phyloP scores from a whole-genome alignment of 129 eudicot genomes.

The Centrapalus pauciflorus region DNA sequence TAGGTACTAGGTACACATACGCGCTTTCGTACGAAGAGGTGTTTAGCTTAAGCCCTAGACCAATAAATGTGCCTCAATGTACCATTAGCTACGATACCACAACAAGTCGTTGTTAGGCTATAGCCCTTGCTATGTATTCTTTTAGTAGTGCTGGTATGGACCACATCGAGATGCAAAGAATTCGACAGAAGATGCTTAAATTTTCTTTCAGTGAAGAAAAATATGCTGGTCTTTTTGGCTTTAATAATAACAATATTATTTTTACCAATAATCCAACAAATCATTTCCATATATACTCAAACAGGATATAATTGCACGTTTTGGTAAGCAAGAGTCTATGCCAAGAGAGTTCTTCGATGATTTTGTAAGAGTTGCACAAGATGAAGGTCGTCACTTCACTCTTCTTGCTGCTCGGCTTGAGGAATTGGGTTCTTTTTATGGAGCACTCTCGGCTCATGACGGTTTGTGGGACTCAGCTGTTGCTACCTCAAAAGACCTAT shows the following conservation, averaged over 20 bases:
- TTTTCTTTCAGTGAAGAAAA: background rate
- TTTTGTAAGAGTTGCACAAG: constrained; percentile 95
- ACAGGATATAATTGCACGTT: constrained; percentile 89
- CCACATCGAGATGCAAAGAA: background rate
- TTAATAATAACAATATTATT: too few species aligned
- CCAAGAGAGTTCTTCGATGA: constrained; percentile 90
- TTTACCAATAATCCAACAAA: background rate
- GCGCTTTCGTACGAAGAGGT: too few species aligned
- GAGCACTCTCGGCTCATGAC: constrained; percentile 93
- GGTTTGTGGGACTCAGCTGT: constrained; percentile 97
- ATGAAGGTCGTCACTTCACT: constrained; percentile 95
- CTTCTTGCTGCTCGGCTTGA: constrained; percentile 80
- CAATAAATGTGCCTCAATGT: too few species aligned
- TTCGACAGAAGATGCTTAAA: background rate
- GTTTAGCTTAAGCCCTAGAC: too few species aligned
- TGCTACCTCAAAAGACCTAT: constrained; percentile 78
- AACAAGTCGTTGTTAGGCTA: too few species aligned
- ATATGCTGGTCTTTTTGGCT: background rate
- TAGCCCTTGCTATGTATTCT: too few species aligned
- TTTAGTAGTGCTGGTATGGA: too few species aligned
- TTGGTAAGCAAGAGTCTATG: constrained; percentile 88
- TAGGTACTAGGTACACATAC: too few species aligned
- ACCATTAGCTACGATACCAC: too few species aligned
- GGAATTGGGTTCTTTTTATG: constrained; percentile 88
- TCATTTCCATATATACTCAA: background rate